phyloP scores from a whole-genome alignment of 345 rosid species.

The Arabis hirsuta region DNA sequence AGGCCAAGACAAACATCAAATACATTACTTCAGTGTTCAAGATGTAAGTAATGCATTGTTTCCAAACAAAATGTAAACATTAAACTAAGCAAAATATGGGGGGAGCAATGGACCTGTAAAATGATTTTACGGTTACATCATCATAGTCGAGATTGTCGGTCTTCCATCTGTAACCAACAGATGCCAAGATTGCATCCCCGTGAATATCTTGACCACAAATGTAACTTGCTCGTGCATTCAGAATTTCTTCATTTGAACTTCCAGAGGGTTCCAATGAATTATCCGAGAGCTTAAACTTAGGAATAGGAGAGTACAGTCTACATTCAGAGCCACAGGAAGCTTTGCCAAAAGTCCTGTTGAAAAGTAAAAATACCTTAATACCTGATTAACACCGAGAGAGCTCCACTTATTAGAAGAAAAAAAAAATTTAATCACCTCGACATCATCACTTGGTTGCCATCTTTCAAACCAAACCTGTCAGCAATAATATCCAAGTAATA shows the following conservation, averaged over 20 bases:
- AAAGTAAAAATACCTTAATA: slow-evolving; percentile 34
- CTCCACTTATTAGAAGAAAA: slow-evolving; percentile 6
- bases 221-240: slow-evolving; percentile 82
- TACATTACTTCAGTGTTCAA: slow-evolving; percentile 13
- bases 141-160: slow-evolving; percentile 65
- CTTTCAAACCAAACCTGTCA: slow-evolving; percentile 55
- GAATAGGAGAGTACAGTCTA: slow-evolving; percentile 70
- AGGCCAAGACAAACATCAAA: slow-evolving; percentile 11
- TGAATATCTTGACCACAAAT: slow-evolving; percentile 67
- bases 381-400: slow-evolving; percentile 19
- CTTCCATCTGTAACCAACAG: slow-evolving; percentile 84
- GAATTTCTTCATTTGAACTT: slow-evolving; percentile 38
- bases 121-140: slow-evolving; percentile 65
- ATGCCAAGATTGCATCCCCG: slow-evolving; percentile 90
- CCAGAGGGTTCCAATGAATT: slow-evolving; percentile 43
- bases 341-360: slow-evolving; percentile 79
- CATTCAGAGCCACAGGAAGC: slow-evolving; percentile 86
- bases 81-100: slow-evolving; percentile 12
- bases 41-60: slow-evolving; percentile 8
- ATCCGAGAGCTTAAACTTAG: slow-evolving; percentile 46
- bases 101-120: slow-evolving; percentile 65
- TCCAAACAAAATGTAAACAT: background rate
- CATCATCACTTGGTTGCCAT: slow-evolving; percentile 67
- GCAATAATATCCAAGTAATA: slow-evolving; percentile 86
- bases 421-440: slow-evolving; percentile 62